Base-by-base conservation (phyloP, 2,329 filamentous ascomycete species). In the Nothophoma quercina region DNA sequence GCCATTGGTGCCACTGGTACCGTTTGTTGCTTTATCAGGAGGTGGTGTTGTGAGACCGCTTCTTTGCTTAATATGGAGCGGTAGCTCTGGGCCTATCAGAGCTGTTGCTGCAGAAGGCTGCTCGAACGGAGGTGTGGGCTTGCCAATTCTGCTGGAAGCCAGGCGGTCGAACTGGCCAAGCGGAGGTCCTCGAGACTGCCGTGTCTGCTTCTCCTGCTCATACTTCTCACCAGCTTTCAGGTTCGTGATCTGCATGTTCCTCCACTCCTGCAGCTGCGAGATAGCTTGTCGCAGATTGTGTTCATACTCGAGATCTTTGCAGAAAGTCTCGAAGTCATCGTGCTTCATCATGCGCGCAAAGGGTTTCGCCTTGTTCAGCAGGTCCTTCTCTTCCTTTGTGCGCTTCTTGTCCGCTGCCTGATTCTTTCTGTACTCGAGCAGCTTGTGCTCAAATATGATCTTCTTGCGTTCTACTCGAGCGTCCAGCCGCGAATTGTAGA, bases 271-370 rank as follows among this genome's bases (percentile, higher is more conserved):
- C 2, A 99, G 80, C 71, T 98, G 93, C 0, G 83, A 61, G 53
- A 99, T 96, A 29, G 95, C 95, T 68, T 96, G 88, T 2, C 95
- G 87, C 15, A 99, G 79, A 62, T 96, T 96, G 59, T 95, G 85
- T 75, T 99, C 95, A 65, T 96, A 93, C 38, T 96, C 84, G 0
- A 99, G 79, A 1, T 92, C 93, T 55, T 91, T 87, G 62, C 88
- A 90, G 62, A 98, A 88, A 9, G 87, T 85, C 58, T 96, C 89
- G 67, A 96, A 98, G 72, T 99, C 95, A 38, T 88, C 83, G 64
- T 89, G 88, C 66, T 93, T 96, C 93, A 98, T 97, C 85, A 98
- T 96, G 33, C 93, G 86, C 2, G 92, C 93, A 67, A 97, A 97
- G 0, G 95, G 95, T 67, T 99, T 99, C 5, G 92, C 89, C 72